Base-by-base conservation (phyloP, 2,329 filamentous ascomycete genomes). In the Hymenoscyphus scutula region DNA sequence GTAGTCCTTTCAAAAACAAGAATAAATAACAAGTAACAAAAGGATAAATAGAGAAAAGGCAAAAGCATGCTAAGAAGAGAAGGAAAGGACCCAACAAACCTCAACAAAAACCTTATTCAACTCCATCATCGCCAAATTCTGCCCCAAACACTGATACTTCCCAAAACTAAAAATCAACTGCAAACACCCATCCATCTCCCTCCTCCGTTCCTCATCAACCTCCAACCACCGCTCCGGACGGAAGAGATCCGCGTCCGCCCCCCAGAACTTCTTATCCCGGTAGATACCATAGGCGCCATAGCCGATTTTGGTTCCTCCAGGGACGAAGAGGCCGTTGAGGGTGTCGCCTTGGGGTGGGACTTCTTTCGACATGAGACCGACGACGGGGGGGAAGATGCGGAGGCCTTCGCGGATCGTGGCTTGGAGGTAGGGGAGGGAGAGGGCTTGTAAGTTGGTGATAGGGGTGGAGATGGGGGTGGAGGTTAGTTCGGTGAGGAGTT, bases 161-260 rank as follows among this genome's bases (percentile, higher is more conserved):
- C 80, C 80, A n/a, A 76, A 72, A 15, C 76, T 76, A 69, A 82
- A 82, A 0, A 78, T 72, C 13, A 79, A 69, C 54, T 81, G 79
- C 56, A 77, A 71, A 1, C 75, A 76, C 34, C 71, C 68, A 29
- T 74, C 72, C 73, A 78, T 80, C 23, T 70, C 71, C 19, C 34
- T 19, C 10, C 59, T 48, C 54, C 62, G 53, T 15, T 64, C 62
- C 10, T 8, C 15, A 8, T 34, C 13, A 6, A 69, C 73, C 0
- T 78, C 73, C 2, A 84, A 66, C 79, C 80, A 83, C 51, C 82
- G 75, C 57, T 80, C 80, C 0, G 81, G 82, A 19, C 76, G 72
- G 66, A 79, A 84, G 0, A 76, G 60, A 45, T 76, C 71, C 5
- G 77, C 41, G 15, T 48, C 41, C 41, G 19, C 41, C 6, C 41